Evolutionary conservation across 108 stramenopile species (phyloP), one percentile per base, ranked within the genome.

Genomic region (Pseudonitzschia delicatissima): DNA sequence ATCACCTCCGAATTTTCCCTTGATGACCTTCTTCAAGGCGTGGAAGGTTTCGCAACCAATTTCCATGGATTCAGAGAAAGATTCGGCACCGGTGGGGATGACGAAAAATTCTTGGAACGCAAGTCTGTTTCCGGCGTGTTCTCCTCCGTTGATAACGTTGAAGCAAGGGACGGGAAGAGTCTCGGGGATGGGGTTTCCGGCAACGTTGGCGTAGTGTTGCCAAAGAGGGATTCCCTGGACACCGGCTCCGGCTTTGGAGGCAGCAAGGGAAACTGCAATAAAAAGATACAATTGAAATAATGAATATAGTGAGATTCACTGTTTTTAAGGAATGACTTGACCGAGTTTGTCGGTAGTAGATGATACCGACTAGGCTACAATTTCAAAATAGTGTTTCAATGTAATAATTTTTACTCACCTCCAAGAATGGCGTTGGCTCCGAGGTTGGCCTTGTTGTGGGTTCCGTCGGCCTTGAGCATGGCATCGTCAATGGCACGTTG

Each of bases 131-230:
- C 99, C 99, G 33, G 99, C 99, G 73, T 99, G 99, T 66, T 91
- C 90, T 45, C 99, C 99, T 57, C 99, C 99, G 75, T 99, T 99
- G 86, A 99, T 99, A 23, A 99, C 99, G 82, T 99, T 99, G 94
- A 99, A 99, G 73, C 97, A 95, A 21, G 99, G 99, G 52, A 99
- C 97, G 27, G 99, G 99, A 51, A 99, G 77, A 68, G 89, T 90
- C 62, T 93, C 82, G 25, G 88, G 90, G 36, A 81, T 87, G 47
- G 90, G 82, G 83, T 98, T 99, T 68, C 97, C 98, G 7, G 99
- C 97, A 48, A 99, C 75, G 34, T 98, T 88, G 57, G 97, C 99
- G 71, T 96, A 98, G 90, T 99, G 99, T 81, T 95, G 88, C 92
- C 96, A 99, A 44, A 99, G 96, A 61, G 99, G 98, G 69, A 99